Base-by-base conservation (phyloP, 2,329 filamentous ascomycete species). In the Ophidiomyces ophidiicola region DNA sequence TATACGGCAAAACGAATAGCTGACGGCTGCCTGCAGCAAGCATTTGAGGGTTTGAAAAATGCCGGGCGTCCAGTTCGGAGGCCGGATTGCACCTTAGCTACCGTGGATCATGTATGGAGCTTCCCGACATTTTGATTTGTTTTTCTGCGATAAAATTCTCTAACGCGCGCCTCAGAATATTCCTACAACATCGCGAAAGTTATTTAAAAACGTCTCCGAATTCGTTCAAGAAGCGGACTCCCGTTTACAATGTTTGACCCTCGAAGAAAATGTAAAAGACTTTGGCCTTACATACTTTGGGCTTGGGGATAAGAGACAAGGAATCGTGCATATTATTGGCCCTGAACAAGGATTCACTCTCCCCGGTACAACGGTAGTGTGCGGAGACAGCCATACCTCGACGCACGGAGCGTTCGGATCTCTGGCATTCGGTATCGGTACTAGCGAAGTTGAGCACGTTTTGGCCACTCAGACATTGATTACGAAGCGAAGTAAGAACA, bases 281-380 rank as follows among this genome's bases (percentile, higher is more conserved):
- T 96, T 94, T 59, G 86, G 84, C 55, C 72, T 98, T 56, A 94
- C 87, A 60, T 96, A 94, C 67, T 98, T 98, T 58, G 90, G 90
- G 46, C 78, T 98, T 47, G 83, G 81, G 51, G 88, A 96, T 66
- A 92, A 90, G 72, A 80, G 90, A 49, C 90, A 98, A 66, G 90
- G 90, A 50, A 98, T 98, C 53, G 90, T 96, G 43, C 90, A 98
- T 66, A 84, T 98, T 54, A 96, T 98, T 53, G 90, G 90, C 24
- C 90, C 90, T 28, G 90, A 98, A 70, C 90, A 98, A 64, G 90
- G 90, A 50, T 98, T 98, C 70, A 98, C 90, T 41, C 80, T 96
- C 25, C 90, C 90, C 29, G 90, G 85, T 50, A 96, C 90, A 39
- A 98, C 90, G 2, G 82, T 96, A 25, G 90, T 96, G 49, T 96